phyloP scores from a whole-genome alignment of 345 rosid species.

The Rhizophora apiculata region DNA sequence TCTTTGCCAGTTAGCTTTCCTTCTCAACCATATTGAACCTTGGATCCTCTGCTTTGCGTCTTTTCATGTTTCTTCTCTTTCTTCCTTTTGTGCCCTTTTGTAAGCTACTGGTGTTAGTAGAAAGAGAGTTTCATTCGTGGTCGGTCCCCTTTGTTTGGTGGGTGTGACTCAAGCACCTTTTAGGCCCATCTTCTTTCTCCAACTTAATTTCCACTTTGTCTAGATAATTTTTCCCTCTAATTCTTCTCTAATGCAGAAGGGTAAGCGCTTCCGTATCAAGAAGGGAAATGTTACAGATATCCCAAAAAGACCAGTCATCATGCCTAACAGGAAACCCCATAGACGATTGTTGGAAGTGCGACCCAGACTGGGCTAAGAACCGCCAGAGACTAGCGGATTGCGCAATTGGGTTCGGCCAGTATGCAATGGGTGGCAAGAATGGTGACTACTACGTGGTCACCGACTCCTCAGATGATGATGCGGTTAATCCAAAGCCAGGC shows the following conservation, averaged over 20 bases:
- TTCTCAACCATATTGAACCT: background rate
- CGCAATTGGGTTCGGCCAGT: constrained; percentile 90
- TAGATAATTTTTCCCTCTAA: background rate
- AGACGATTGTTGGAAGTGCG: constrained; percentile 98
- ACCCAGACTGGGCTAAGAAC: constrained; percentile 91
- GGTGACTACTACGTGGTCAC: constrained; percentile 84
- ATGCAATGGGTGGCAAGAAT: constrained; percentile 85
- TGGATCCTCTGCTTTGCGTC: constrained; percentile 2
- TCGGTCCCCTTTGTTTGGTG: background rate
- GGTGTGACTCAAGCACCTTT: background rate
- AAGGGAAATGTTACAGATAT: constrained; percentile 46
- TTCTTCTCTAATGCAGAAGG: constrained; percentile 42
- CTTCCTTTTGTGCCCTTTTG: background rate
- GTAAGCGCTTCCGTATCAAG: constrained; percentile 76
- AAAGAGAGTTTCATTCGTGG: background rate
- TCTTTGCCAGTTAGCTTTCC: background rate
- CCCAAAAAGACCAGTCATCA: constrained; percentile 34
- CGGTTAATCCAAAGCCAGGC: constrained; percentile 78
- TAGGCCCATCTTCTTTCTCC: background rate
- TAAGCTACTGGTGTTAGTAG: background rate
- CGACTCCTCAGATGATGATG: constrained; percentile 80
- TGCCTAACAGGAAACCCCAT: constrained; percentile 92
- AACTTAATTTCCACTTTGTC: background rate
- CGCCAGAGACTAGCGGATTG: constrained; percentile 89
- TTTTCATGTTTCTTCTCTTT: background rate